Evolutionary conservation across 2,329 filamentous ascomycete genomes (phyloP), one percentile per base, ranked within the genome.

Genomic region (Aureobasidium sp.): DNA sequence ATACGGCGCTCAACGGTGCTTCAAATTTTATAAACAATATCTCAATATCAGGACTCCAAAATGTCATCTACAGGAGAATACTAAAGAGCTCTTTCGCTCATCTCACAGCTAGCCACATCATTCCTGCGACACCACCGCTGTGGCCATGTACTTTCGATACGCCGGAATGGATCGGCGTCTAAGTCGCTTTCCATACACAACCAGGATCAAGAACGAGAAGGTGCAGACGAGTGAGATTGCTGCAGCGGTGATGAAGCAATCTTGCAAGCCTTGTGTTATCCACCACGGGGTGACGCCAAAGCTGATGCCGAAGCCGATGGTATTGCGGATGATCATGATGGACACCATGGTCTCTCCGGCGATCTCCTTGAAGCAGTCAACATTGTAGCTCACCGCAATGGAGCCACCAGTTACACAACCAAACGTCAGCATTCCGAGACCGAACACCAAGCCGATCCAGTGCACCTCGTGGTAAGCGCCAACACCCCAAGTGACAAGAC

Each of bases 401-500:
- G 44, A 47, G 9, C 29, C 44, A 29, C 44, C 21, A 21, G 21
- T 21, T 1, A 21, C 21, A 21, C 21, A 21, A 21, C 21, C 21
- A 21, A 21, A 21, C 21, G 21, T 21, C 21, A 21, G 21, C 21
- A 21, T 21, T 21, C 21, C 44, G 25, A 47, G 25, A 25, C 44
- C 44, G 7, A 47, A 47, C 11, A 25, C 69, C 21, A 21, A 21
- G 21, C 21, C 21, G 21, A 21, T 21, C 21, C 21, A 21, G 1
- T 21, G 21, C 27, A 25, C 16, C n/a, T 13, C 9, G 25, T 47
- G 44, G 30, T 25, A 25, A 1, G 71, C 70, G 9, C 71, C 71
- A 21, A 72, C 67, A 36, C 70, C 75, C 71, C 73, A 76, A 6
- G 76, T 69, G 1, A 76, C 64, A 0, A 75, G 66, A 0, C 71